Base-by-base conservation (phyloP, 2,329 filamentous ascomycete genomes). In the Cercospora brassicicola region DNA sequence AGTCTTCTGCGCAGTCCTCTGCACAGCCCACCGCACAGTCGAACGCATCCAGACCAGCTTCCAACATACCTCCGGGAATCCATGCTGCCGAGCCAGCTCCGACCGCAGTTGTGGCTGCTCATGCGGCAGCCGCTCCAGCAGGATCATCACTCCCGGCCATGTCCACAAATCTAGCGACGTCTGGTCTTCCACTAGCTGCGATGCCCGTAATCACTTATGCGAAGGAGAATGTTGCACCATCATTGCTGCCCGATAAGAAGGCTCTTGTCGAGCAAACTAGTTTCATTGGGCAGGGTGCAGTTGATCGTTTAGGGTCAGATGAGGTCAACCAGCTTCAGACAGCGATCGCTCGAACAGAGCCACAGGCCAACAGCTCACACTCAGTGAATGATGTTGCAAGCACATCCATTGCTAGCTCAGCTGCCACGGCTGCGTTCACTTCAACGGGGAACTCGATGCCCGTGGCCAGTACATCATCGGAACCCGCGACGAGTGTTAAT, bases 1-100 rank as follows among this genome's bases (percentile, higher is more conserved):
- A 64, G 23, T 57, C 66, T 13, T 56, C 48, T 31, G 71, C 73
- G 1, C 59, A 42, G 36, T 42, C 36, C 36, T n/a, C 36, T n/a
- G 36, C 36, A 42, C 36, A 42, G 36, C 36, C 36, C 15, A 6
- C 15, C 1, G 53, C 53, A 31, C 53, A 57, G 53, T 31, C 53
- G 26, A 33, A 13, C 26, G 53, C 10, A 18, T 3, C 18, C 45
- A 51, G 5, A 23, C 10, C 20, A 51, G 20, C 9, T 2, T 13
- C 10, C 10, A 26, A 26, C 11, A 23, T 13, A 26, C 3, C 45
- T 48, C 45, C 45, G 10, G 18, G 42, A 23, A 23, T 1, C 11
- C 51, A 33, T 13, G 48, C 53, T 18, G 56, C 36, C 26, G 55
- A 45, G n/a, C 63, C 33, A 36, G 36, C 48, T 1, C 13, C 56